Conservation (phyloP, 768 basidiomycete species). For the Piloderma croceum region DNA sequence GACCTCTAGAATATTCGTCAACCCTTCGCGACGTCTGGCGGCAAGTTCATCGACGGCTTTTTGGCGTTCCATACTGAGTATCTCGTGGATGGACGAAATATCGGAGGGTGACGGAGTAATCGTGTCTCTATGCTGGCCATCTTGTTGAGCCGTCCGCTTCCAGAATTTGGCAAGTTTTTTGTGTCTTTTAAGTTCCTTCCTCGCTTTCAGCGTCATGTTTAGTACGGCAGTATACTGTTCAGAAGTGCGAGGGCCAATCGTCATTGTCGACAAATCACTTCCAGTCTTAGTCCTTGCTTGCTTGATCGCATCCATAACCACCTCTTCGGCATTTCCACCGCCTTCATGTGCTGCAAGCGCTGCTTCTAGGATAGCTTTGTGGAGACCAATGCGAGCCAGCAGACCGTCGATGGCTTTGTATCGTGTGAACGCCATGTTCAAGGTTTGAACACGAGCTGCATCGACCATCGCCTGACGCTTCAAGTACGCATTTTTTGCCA, state of each 20-base stretch:
- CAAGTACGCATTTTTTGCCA: constrained; percentile 21
- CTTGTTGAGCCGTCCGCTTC: constrained; percentile 25
- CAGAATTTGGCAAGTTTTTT: constrained; percentile 28
- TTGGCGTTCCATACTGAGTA: constrained; percentile 21
- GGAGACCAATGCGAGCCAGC: constrained; percentile 24
- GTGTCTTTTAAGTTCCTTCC: constrained; percentile 22
- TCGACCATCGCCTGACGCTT: constrained; percentile 20
- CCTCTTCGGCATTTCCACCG: constrained; percentile 17
- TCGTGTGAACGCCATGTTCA: constrained; percentile 20
- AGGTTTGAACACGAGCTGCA: constrained; percentile 21
- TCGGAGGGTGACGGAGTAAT: constrained; percentile 28
- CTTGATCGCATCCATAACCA: constrained; percentile 23
- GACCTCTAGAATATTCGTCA: background rate
- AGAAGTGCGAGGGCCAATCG: constrained; percentile 16
- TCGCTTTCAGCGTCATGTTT: constrained; percentile 24
- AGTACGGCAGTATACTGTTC: constrained; percentile 30
- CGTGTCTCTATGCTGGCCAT: constrained; percentile 10
- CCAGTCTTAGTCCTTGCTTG: constrained; percentile 17
- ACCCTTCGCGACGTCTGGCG: constrained; percentile 15
- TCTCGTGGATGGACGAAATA: constrained; percentile 23
- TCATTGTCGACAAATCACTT: constrained; percentile 20
- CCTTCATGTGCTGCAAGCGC: constrained; percentile 19
- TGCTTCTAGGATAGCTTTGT: constrained; percentile 15
- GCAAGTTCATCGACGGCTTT: constrained; percentile 35
- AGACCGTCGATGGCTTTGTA: constrained; percentile 19